phyloP scores from a whole-genome alignment of 345 rosid species.

The Gossypium raimondii region DNA sequence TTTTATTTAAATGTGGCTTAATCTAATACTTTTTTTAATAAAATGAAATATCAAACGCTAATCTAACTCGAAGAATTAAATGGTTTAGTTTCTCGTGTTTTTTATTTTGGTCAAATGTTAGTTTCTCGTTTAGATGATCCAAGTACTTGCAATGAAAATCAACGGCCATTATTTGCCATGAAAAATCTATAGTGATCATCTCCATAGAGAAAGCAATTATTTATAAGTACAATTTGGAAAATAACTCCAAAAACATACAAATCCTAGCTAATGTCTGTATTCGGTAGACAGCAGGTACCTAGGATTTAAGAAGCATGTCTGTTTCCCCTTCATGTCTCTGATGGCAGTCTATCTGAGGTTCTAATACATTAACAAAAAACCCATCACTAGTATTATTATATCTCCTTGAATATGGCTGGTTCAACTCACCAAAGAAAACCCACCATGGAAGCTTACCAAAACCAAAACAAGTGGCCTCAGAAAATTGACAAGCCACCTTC shows the following conservation, averaged over 20 bases:
- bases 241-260: constrained; percentile 4
- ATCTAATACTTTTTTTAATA: no score
- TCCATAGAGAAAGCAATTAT: background rate
- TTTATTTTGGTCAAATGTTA: no score
- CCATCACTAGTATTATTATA: background rate
- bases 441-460: constrained; percentile 30
- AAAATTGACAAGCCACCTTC: constrained; percentile 42
- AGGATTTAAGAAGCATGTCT: background rate
- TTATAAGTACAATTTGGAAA: constrained; percentile 1
- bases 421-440: constrained; percentile 31
- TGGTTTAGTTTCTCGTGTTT: no score
- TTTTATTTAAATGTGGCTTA: no score
- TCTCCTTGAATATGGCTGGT: constrained; percentile 40
- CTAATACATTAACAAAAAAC: background rate
- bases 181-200: background rate
- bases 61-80: no score
- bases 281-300: background rate
- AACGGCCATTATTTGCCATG: constrained; percentile 20
- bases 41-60: no score
- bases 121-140: constrained; percentile 14
- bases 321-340: constrained; percentile 14
- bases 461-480: constrained; percentile 26
- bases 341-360: background rate
- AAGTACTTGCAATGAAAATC: constrained; percentile 8
- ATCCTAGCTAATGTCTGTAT: constrained; percentile 6